Base-by-base conservation (phyloP, 495 filamentous ascomycete species). In the Ascodesmis nigricans region DNA sequence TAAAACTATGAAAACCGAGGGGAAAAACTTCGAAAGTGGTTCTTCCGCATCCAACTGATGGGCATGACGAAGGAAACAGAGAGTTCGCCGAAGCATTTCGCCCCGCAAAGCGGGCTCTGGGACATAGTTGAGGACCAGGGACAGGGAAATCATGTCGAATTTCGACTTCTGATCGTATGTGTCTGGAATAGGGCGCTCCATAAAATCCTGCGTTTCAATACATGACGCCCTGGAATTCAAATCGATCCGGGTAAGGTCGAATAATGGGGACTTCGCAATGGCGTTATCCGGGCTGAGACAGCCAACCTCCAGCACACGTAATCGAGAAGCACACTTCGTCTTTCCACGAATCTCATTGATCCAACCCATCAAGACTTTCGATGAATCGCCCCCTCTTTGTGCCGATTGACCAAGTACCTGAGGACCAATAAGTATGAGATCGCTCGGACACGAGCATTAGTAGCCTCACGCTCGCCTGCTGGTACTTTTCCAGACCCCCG, bases 101-200 rank as follows among this genome's bases (percentile, higher is more conserved):
- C 87, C 87, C 42, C 82, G 65, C 13, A 58, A 65, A n/a, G 52
- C 55, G 9, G 78, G 62, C 42, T 77, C 66, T 6, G 82, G 73
- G 16, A 93, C 82, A 50, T 78, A 99, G 55, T 99, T 99, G 14
- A 99, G 63, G 5, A 99, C 90, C 31, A 99, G 59, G 1, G 79
- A 91, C n/a, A 99, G 64, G 41, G 78, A 87, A 47, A 99, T 73
- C 27, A 92, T 62, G 50, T 99, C 75, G 49, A 93, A 95, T n/a
- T n/a, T n/a, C n/a, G n/a, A n/a, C 19, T 56, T 57, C 27, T 84
- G 72, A 0, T 58, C 53, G 20, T 65, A 59, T 31, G 56, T 46
- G 5, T 32, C 35, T 0, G 84, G 84, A 11, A 87, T 54, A 4
- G 82, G 77, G 21, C 79, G 62, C 48, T 78, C 57, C 83, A 99